Percentiles rank a stretch among this genome's conserved stretches.
These are phyloP conservation scores for Encephalitozoon romaleae DNA, from an alignment of 371 early-diverging fungal genomes.

Conservation along the genomic window DNA sequence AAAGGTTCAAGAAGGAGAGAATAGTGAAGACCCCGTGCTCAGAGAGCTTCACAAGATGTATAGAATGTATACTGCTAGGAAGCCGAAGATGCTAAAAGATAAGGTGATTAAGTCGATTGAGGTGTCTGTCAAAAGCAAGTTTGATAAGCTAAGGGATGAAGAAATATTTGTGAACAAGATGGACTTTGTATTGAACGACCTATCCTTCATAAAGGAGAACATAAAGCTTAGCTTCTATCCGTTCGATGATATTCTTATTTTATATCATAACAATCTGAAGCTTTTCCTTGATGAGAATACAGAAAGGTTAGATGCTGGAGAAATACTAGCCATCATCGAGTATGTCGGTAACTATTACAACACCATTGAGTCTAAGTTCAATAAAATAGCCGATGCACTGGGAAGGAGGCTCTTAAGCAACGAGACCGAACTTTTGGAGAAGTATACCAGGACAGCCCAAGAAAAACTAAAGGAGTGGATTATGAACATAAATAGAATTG, in stretches of 20 bases:
- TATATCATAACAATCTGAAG: slow-evolving; percentile 45
- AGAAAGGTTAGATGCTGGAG: slow-evolving; percentile 44
- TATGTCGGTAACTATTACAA: slow-evolving; percentile 41
- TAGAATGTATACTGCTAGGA: slow-evolving; percentile 36
- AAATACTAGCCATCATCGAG: slow-evolving; percentile 49
- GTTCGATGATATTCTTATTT: slow-evolving; percentile 39
- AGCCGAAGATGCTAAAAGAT: slow-evolving; percentile 28
- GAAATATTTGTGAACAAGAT: slow-evolving; percentile 31
- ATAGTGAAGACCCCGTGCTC: slow-evolving; percentile 1
- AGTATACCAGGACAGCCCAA: slow-evolving; percentile 52
- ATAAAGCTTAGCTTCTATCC: slow-evolving; percentile 33
- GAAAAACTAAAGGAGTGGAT: slow-evolving; percentile 59
- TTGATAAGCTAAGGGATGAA: slow-evolving; percentile 12
- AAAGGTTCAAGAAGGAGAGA: slow-evolving; percentile 42
- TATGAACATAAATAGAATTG: slow-evolving; percentile 52
- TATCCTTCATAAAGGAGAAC: slow-evolving; percentile 11
- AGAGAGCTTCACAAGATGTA: slow-evolving; percentile 39
- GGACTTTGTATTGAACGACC: slow-evolving; percentile 35
- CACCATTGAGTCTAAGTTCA: slow-evolving; percentile 40
- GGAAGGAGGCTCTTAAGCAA: slow-evolving; percentile 34
- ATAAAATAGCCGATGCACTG: slow-evolving; percentile 35
- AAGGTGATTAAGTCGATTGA: slow-evolving; percentile 24
- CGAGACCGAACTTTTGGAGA: slow-evolving; percentile 53
- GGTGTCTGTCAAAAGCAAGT: slow-evolving; percentile 35
- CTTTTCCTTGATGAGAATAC: slow-evolving; percentile 21